Conservation (phyloP, 140 eudicot genomes). For the Senecio squalidus region DNA sequence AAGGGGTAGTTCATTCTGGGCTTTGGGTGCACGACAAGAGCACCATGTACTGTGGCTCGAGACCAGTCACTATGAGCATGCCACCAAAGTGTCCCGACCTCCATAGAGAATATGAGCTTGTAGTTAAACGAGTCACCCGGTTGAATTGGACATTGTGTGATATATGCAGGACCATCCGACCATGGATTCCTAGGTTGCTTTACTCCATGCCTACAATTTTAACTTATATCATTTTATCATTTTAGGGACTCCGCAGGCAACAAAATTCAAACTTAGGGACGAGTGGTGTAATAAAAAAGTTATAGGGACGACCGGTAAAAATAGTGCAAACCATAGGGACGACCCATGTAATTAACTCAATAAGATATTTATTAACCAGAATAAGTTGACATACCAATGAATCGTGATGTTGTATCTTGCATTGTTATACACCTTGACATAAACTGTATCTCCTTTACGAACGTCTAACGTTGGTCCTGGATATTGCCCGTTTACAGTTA, state of each 20-base stretch:
- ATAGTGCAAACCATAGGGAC: too few species aligned
- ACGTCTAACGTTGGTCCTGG: slow-evolving; percentile 52
- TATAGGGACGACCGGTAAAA: too few species aligned
- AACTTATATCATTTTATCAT: too few species aligned
- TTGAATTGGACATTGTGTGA: slow-evolving; percentile 49
- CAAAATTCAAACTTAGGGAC: too few species aligned
- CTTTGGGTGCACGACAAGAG: slow-evolving; percentile 28
- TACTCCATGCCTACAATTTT: slow-evolving; percentile 41
- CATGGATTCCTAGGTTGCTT: slow-evolving; percentile 39
- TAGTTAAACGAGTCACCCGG: slow-evolving; percentile 35
- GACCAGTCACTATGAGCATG: slow-evolving; percentile 56
- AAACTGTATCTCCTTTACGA: slow-evolving; percentile 30
- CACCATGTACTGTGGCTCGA: slow-evolving; percentile 49
- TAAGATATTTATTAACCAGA: neutral
- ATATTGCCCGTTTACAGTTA: slow-evolving; percentile 43
- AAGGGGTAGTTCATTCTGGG: slow-evolving; percentile 25
- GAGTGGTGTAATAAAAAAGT: too few species aligned
- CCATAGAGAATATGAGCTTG: slow-evolving; percentile 35
- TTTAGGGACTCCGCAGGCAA: too few species aligned
- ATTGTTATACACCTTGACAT: slow-evolving; percentile 38
- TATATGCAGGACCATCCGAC: slow-evolving; percentile 47
- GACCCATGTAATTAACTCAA: too few species aligned
- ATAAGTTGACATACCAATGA: slow-evolving; percentile 32
- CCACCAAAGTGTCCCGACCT: slow-evolving; percentile 50
- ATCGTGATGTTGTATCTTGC: slow-evolving; percentile 42